A percentile compares a stretch with the other conserved stretches of the same genome.
Evolutionary conservation across 257 asterid species (phyloP).

Genomic region (Gentiana macrophylla): DNA sequence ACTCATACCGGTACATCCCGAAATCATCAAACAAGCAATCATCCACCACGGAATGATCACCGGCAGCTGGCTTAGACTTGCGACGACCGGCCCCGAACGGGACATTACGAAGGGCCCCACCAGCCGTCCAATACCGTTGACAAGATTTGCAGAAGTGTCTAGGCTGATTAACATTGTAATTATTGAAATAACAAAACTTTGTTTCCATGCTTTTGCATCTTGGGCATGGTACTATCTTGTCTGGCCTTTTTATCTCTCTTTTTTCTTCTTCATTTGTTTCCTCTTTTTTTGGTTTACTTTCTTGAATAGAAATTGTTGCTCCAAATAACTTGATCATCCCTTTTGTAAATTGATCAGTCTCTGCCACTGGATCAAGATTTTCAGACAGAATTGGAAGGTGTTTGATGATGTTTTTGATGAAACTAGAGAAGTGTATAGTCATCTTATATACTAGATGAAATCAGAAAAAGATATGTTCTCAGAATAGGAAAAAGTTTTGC

Average conservation of each 20-base stretch:
- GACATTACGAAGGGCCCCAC: conserved; percentile 74
- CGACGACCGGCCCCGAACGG: conserved; percentile 90
- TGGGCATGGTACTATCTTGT: conserved; percentile 75
- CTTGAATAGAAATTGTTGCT: too few relatives aligned
- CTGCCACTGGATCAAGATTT: too few relatives aligned
- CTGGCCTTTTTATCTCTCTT: conserved; percentile 45
- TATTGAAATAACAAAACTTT: conserved; percentile 78
- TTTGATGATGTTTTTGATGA: too few relatives aligned
- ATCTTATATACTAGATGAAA: too few relatives aligned
- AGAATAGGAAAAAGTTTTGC: too few relatives aligned
- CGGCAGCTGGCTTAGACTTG: conserved; percentile 49
- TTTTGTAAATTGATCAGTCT: too few relatives aligned
- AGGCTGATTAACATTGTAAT: conserved; percentile 82
- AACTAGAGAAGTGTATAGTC: too few relatives aligned
- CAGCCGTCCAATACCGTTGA: conserved; percentile 89
- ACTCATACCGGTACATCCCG: conserved; percentile 34
- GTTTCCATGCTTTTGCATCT: conserved; percentile 84
- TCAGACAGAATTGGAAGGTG: too few relatives aligned
- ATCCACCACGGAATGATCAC: conserved; percentile 29
- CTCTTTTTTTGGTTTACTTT: background rate
- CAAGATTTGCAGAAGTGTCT: conserved; percentile 79
- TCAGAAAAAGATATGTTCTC: too few relatives aligned
- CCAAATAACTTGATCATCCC: too few relatives aligned
- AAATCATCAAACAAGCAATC: conserved; percentile 42
- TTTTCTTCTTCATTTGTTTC: conserved; percentile 16